phyloP scores from a whole-genome alignment of 257 asterid species.

The Nicotiana benthamiana region DNA sequence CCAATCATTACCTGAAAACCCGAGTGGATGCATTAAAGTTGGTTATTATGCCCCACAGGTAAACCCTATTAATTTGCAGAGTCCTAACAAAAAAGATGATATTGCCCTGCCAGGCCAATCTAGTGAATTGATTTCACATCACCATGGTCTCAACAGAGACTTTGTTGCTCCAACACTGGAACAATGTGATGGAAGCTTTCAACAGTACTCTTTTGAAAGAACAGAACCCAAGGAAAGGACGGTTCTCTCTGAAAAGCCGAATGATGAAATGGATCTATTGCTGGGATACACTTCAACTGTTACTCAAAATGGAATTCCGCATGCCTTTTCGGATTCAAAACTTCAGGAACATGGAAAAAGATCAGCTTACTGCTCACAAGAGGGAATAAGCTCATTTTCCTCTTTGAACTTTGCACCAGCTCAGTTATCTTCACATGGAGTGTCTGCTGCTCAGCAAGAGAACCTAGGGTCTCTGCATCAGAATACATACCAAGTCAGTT shows the following conservation, averaged over 20 bases:
- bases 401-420: conserved; percentile 39
- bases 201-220: conserved; percentile 23
- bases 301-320: conserved; percentile 42
- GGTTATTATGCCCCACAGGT: conserved; percentile 17
- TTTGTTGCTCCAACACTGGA: conserved; percentile 22
- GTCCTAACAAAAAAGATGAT: conserved; percentile 20
- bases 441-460: conserved; percentile 34
- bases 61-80: conserved; percentile 14
- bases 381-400: conserved; percentile 38
- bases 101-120: conserved; percentile 21
- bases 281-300: conserved; percentile 22
- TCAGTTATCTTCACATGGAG: conserved; percentile 26
- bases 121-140: conserved; percentile 23
- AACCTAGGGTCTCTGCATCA: conserved; percentile 31
- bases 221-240: conserved; percentile 18
- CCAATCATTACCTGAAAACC: conserved; percentile 24
- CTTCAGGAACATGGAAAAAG: conserved; percentile 52
- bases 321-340: conserved; percentile 62
- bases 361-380: conserved; percentile 42
- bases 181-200: conserved; percentile 19
- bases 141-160: conserved; percentile 10
- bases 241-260: conserved; percentile 22
- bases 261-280: conserved; percentile 25
- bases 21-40: conserved; percentile 17
- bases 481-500: conserved; percentile 22